These are phyloP conservation scores for Epichloe typhina DNA, from an alignment of 2,329 filamentous ascomycete species.

Conservation along the genomic window DNA sequence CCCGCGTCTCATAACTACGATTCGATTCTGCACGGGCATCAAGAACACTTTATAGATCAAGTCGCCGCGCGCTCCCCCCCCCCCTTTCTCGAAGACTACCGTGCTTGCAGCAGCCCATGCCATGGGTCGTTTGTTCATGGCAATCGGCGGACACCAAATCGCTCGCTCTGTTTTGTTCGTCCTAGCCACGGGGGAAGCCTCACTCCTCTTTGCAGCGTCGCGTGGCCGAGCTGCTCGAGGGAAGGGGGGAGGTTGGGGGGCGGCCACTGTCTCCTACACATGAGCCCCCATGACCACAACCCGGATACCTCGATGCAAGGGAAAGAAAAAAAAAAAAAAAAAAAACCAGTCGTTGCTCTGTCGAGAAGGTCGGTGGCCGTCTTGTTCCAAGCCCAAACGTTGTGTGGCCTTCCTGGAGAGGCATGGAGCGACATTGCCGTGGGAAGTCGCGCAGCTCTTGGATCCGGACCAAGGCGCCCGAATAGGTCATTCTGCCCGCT, in stretches of 20 bases:
- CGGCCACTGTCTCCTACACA: too few species aligned
- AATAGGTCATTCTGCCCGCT: neutral
- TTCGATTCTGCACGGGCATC: neutral
- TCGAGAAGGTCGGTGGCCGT: neutral
- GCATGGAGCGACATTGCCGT: neutral
- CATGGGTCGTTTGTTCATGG: neutral
- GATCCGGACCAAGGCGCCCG: neutral
- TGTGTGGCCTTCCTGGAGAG: neutral
- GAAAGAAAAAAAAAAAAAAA: neutral
- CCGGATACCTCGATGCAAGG: neutral
- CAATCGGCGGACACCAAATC: neutral
- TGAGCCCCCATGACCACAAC: too few species aligned
- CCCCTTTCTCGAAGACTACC: neutral
- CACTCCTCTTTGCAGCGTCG: too few species aligned
- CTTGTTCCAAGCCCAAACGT: neutral
- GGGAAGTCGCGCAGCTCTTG: neutral
- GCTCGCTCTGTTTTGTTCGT: neutral
- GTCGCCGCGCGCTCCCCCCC: neutral
- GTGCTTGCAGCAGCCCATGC: neutral
- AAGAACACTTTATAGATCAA: neutral
- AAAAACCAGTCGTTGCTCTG: neutral
- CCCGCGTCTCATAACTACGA: too few species aligned
- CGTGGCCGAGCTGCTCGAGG: too few species aligned
- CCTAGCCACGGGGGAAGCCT: neutral
- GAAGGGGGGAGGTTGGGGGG: too few species aligned